Percentiles rank a stretch among this genome's conserved stretches.
Evolutionary conservation across 2,329 filamentous ascomycete genomes (phyloP).

Genomic region (Epicoccum nigrum): DNA sequence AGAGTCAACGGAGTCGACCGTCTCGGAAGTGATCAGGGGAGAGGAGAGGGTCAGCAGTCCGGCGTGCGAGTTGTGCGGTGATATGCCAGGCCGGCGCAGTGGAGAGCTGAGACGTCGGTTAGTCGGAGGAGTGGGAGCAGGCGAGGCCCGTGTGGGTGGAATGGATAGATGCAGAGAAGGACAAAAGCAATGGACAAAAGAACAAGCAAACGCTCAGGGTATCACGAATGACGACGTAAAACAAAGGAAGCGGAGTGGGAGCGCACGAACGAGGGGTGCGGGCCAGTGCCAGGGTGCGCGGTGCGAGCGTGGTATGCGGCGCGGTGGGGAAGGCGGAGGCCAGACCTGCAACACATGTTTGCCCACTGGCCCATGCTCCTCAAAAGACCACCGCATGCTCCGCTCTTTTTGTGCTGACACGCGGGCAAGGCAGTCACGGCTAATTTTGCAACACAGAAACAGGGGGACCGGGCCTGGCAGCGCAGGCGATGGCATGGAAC

Average conservation of each 20-base stretch:
- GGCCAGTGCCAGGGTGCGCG: no score
- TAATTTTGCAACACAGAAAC: constrained; percentile 11
- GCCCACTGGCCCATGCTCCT: constrained; percentile 29
- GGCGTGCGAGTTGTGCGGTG: constrained; percentile 56
- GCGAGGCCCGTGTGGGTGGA: constrained; percentile 7
- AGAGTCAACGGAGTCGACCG: constrained; percentile 42
- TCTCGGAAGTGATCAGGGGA: constrained; percentile 51
- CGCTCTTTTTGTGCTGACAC: constrained; percentile 5
- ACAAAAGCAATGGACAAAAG: not conserved
- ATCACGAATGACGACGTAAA: constrained; percentile 6
- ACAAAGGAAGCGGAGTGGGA: not conserved
- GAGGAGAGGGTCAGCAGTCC: constrained; percentile 58
- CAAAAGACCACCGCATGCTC: not conserved
- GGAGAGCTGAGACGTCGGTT: constrained; percentile 35
- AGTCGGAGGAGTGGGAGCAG: constrained; percentile 36
- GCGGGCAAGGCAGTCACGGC: constrained; percentile 3
- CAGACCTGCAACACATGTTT: constrained; percentile 19
- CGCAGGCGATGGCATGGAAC: constrained; percentile 14
- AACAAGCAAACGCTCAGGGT: not conserved
- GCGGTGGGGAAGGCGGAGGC: constrained; percentile 30
- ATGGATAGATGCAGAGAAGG: constrained; percentile 15
- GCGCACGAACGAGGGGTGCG: constrained; percentile 13
- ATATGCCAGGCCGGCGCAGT: constrained; percentile 48
- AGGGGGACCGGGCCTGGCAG: constrained; percentile 1
- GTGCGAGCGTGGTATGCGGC: constrained; percentile 21